Evolutionary conservation across 306 rosid species (phyloP).

Genomic region (Ochetophila trinervis): DNA sequence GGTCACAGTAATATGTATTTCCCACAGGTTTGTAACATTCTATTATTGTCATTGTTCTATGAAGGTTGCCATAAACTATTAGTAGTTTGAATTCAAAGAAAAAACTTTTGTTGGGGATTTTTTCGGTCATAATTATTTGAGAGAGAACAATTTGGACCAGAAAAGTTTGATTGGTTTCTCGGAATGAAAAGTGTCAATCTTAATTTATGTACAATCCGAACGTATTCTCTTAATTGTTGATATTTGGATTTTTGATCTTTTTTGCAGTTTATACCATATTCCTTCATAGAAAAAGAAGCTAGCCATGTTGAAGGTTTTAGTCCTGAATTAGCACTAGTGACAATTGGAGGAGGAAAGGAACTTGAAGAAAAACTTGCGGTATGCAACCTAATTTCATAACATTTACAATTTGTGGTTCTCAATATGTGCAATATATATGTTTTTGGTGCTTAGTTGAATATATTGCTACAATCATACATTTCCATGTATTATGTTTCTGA

Average conservation of each 20-base stretch:
- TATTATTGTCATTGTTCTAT: not conserved
- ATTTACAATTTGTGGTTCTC: not conserved
- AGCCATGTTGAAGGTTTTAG: constrained; percentile 97
- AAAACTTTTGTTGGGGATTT: not conserved
- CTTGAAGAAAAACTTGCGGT: constrained; percentile 99
- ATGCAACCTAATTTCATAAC: constrained; percentile 18
- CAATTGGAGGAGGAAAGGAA: constrained; percentile 96
- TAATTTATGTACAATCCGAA: not conserved
- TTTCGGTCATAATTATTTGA: not conserved
- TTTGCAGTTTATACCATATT: constrained; percentile 89
- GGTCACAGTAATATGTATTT: constrained; percentile 96
- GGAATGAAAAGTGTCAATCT: not conserved
- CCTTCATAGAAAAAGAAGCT: constrained; percentile 96
- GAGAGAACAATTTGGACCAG: not conserved
- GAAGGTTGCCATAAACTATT: no score
- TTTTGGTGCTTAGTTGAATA: not conserved
- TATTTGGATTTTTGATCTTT: constrained; percentile 6
- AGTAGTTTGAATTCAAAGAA: no score
- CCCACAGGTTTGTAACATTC: constrained; percentile 62
- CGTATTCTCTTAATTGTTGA: constrained; percentile 7
- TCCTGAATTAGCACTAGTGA: constrained; percentile 88
- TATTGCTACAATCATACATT: not conserved
- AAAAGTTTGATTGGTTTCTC: not conserved
- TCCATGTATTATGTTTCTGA: constrained; percentile 8
- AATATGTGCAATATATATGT: not conserved